A percentile compares a stretch with the other conserved stretches of the same genome.
phyloP scores from a whole-genome alignment of 2,329 filamentous ascomycete genomes.

The Pestalotiopsis sp. region DNA sequence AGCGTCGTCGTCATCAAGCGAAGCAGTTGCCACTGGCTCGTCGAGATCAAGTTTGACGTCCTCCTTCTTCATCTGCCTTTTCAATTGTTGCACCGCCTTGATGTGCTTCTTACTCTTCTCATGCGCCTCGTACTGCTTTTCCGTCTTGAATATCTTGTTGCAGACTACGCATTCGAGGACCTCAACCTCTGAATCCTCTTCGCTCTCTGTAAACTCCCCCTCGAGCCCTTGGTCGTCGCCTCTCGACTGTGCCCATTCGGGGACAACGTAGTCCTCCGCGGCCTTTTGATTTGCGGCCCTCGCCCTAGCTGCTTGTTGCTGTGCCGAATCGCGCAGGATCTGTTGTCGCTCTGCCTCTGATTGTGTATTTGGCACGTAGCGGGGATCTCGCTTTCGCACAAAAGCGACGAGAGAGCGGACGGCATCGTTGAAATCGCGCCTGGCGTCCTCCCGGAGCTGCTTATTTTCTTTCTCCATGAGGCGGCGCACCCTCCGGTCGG shows the following conservation, averaged over 20 bases:
- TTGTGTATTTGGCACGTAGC: constrained; percentile 76
- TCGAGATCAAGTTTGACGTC: constrained; percentile 54
- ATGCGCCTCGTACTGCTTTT: constrained; percentile 87
- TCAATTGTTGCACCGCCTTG: constrained; percentile 81
- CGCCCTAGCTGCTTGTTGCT: constrained; percentile 81
- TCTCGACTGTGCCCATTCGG: constrained; percentile 73
- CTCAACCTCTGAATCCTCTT: constrained; percentile 57
- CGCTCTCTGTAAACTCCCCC: constrained; percentile 61
- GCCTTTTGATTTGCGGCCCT: constrained; percentile 81
- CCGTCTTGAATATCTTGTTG: constrained; percentile 81
- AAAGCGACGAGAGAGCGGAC: constrained; percentile 86
- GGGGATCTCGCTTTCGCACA: constrained; percentile 86
- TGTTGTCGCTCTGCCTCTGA: constrained; percentile 81
- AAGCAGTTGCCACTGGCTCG: background rate
- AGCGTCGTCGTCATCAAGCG: background rate
- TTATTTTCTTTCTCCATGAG: constrained; percentile 96
- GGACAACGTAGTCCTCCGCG: constrained; percentile 62
- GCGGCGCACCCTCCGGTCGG: constrained; percentile 79
- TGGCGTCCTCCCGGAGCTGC: constrained; percentile 77
- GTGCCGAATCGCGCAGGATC: constrained; percentile 73
- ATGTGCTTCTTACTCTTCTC: constrained; percentile 96
- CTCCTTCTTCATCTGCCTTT: constrained; percentile 81
- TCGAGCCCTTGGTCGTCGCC: constrained; percentile 50
- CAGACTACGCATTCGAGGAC: constrained; percentile 77
- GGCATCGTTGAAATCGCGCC: constrained; percentile 89